Percentiles rank a stretch among this genome's conserved stretches.
phyloP scores from a whole-genome alignment of 371 early-diverging fungal genomes.

The Capillidium heterosporum region DNA sequence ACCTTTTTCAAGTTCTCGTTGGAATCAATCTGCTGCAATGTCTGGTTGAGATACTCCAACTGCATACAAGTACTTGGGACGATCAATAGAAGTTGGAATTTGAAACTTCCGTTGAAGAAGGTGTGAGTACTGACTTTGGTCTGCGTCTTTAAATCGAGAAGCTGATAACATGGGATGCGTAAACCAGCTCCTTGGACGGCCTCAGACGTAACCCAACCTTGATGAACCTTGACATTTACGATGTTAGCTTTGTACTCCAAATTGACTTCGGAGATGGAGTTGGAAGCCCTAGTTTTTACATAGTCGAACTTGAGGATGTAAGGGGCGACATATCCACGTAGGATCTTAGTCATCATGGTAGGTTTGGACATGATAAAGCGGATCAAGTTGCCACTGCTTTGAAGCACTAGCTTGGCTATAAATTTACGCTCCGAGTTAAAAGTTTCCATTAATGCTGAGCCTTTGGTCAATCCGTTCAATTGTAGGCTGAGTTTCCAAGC shows the following conservation, averaged over 20 bases:
- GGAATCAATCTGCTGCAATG: too few relatives aligned
- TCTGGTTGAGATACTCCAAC: too few relatives aligned
- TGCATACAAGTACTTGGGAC: too few relatives aligned
- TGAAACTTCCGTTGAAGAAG: not conserved
- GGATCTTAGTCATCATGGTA: not conserved
- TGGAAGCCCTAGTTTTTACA: not conserved
- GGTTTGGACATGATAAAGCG: not conserved
- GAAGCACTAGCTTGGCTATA: constrained; percentile 8
- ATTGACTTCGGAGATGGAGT: not conserved
- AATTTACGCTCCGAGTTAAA: constrained; percentile 13
- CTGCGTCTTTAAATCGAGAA: not conserved
- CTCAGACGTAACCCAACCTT: not conserved
- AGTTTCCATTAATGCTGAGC: constrained; percentile 8
- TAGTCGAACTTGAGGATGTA: not conserved
- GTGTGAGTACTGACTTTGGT: not conserved
- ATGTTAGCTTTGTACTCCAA: not conserved
- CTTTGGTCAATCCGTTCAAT: constrained; percentile 7
- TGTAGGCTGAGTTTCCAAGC: constrained; percentile 25
- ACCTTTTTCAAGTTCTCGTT: too few relatives aligned
- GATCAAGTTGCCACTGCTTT: not conserved
- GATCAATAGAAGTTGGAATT: too few relatives aligned
- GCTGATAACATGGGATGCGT: not conserved
- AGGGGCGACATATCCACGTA: not conserved
- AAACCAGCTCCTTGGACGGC: not conserved
- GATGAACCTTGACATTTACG: not conserved